Base-by-base conservation (phyloP, 805 yeast species). In the Kluyveromyces lactis region DNA sequence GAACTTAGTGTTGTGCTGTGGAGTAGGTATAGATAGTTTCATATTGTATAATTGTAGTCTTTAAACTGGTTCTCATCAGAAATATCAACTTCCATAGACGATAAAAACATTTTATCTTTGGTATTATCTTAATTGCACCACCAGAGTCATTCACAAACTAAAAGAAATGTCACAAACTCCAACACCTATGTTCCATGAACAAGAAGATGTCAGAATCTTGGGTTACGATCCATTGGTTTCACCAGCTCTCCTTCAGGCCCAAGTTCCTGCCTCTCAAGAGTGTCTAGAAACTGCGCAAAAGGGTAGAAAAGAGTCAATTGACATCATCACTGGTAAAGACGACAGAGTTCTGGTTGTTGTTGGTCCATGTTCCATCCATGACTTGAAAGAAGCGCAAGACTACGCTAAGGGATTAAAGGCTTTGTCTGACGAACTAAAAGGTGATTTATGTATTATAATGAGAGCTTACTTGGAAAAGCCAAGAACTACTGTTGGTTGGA, bases 401-500 rank as follows among this genome's bases (percentile, higher is more conserved):
- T 90, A 92, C 66, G 94, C 90, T 44, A 63, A 63, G 28, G 73
- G 81, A 48, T 72, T 90, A 51, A 75, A 76, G 61, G 67, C 67
- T 43, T 67, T 86, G 41, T 69, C 86, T 27, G 82, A 78, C 27
- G 85, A 84, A 62, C 73, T 85, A 47, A 63, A 77, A 45, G 76
- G 71, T 40, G 97, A 90, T 49, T 71, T 90, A 41, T 82, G 80
- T 41, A 75, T 90, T 43, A 75, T 90, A 48, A 90, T 90, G 98
- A 82, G 98, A 70, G 97, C 97, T 5, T 90, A 90, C 73, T 73
- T 90, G 51, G 98, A 90, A 68, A 90, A 90, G 67, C 98, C 98
- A 56, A 82, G 98, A 72, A 90, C 98, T 47, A 90, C 97, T 18
- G 97, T 90, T 40, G 98, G 98, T 49, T 90, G 98, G 98, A 90